Conservation (phyloP, 2,329 filamentous ascomycete species). For the Zasmidium angulare region DNA sequence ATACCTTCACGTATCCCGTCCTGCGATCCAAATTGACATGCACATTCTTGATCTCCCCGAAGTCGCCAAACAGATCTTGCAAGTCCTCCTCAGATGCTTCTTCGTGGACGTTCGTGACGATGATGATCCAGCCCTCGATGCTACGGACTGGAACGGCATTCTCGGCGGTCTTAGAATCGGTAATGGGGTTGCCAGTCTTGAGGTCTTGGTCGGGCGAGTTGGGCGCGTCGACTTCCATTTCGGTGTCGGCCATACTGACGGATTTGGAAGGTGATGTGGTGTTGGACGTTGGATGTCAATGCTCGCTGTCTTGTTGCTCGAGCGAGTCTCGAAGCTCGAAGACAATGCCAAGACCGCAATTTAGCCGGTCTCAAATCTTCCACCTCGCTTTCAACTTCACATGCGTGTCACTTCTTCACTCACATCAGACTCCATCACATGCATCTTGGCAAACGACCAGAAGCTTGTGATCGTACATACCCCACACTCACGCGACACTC, state of each 20-base stretch:
- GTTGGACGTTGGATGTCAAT: neutral
- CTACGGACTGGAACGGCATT: constrained; percentile 80
- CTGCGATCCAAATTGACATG: constrained; percentile 79
- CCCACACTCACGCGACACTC: too few species aligned
- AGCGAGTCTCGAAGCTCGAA: neutral
- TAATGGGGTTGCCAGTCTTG: constrained; percentile 18
- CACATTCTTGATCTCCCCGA: constrained; percentile 82
- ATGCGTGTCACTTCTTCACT: neutral
- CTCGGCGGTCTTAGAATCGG: constrained; percentile 68
- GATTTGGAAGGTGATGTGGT: neutral
- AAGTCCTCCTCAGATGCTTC: constrained; percentile 82
- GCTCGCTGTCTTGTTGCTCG: neutral
- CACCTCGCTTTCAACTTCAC: constrained; percentile 1
- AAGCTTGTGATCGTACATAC: too few species aligned
- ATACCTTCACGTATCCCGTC: constrained; percentile 82
- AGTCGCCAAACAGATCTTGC: constrained; percentile 79
- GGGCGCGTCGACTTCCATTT: constrained; percentile 59
- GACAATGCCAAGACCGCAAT: neutral
- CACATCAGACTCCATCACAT: neutral
- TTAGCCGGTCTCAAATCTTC: neutral
- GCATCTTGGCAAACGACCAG: too few species aligned
- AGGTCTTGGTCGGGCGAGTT: constrained; percentile 33
- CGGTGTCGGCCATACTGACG: constrained; percentile 35
- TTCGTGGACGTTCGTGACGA: constrained; percentile 84
- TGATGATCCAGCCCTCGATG: constrained; percentile 86